These are phyloP conservation scores for Hypoxylon subgilvum DNA, from an alignment of 495 filamentous ascomycete species.

Conservation along the genomic window DNA sequence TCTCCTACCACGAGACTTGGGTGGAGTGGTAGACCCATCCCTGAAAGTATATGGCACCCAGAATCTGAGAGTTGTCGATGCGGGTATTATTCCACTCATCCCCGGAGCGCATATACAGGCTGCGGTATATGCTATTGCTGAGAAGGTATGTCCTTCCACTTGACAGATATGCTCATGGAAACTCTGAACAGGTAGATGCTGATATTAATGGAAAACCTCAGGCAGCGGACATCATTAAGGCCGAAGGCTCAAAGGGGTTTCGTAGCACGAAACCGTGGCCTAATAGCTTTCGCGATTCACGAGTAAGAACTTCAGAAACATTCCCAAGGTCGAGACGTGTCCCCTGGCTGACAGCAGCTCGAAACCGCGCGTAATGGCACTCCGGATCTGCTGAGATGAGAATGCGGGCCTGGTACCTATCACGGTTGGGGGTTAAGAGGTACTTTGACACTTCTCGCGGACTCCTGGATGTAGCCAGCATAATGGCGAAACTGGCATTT, in stretches of 20 bases:
- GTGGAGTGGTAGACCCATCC: slow-evolving; percentile 57
- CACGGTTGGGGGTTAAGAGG: too few relatives aligned
- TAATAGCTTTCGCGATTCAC: background rate
- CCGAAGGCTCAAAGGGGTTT: slow-evolving; percentile 2
- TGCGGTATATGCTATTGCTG: slow-evolving; percentile 65
- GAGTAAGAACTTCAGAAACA: background rate
- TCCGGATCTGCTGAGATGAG: too few relatives aligned
- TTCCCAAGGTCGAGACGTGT: too few relatives aligned
- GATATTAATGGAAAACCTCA: slow-evolving; percentile 16
- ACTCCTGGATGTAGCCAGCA: too few relatives aligned
- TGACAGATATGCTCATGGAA: background rate
- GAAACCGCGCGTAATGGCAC: too few relatives aligned
- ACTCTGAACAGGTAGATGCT: slow-evolving; percentile 4
- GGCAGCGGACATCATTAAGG: slow-evolving; percentile 50
- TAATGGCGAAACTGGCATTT: too few relatives aligned
- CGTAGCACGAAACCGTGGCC: background rate
- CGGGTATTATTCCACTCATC: slow-evolving; percentile 63
- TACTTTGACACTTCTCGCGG: too few relatives aligned
- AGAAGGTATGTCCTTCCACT: slow-evolving; percentile 48
- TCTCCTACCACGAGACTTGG: slow-evolving; percentile 44
- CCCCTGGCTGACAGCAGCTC: too few relatives aligned
- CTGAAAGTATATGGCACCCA: slow-evolving; percentile 61
- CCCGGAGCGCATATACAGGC: slow-evolving; percentile 58
- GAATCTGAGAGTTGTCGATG: slow-evolving; percentile 60
- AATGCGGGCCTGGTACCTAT: too few relatives aligned